phyloP scores from a whole-genome alignment of 305 asterid genomes.

The Salvia sclarea region DNA sequence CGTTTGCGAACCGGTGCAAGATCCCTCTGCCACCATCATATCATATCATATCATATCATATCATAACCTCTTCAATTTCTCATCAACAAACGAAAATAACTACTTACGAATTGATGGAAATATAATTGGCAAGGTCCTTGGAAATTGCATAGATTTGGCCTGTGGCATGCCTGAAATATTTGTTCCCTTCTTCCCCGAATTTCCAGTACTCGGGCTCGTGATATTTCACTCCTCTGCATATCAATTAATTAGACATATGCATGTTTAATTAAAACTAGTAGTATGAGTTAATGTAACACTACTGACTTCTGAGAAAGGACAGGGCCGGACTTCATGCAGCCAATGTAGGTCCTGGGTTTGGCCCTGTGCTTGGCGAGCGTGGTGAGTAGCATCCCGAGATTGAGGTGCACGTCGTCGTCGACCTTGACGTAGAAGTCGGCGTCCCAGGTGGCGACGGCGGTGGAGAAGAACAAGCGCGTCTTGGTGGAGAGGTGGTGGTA shows the following conservation, averaged over 20 bases:
- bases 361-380: slow-evolving; percentile 57
- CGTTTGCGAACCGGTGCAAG: slow-evolving; percentile 62
- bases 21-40: slow-evolving; percentile 39
- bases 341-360: slow-evolving; percentile 61
- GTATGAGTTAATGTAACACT: not conserved
- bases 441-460: slow-evolving; percentile 60
- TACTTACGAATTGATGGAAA: slow-evolving; percentile 62
- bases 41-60: too few relatives aligned
- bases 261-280: too few relatives aligned
- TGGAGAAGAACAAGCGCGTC: slow-evolving; percentile 61
- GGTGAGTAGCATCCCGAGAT: slow-evolving; percentile 52
- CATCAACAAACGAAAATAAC: not conserved
- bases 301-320: slow-evolving; percentile 63
- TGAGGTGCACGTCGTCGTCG: slow-evolving; percentile 73
- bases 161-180: slow-evolving; percentile 76
- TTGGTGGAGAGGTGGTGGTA: slow-evolving; percentile 64
- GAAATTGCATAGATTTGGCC: slow-evolving; percentile 82
- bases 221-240: slow-evolving; percentile 57
- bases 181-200: slow-evolving; percentile 80
- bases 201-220: slow-evolving; percentile 80
- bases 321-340: slow-evolving; percentile 87
- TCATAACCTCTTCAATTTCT: not conserved
- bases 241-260: too few relatives aligned
- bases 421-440: slow-evolving; percentile 74
- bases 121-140: slow-evolving; percentile 63